Percentiles rank a stretch among this genome's conserved stretches.
Conservation (phyloP, 371 early-diverging fungal genomes). For the Mortierella sp. region DNA sequence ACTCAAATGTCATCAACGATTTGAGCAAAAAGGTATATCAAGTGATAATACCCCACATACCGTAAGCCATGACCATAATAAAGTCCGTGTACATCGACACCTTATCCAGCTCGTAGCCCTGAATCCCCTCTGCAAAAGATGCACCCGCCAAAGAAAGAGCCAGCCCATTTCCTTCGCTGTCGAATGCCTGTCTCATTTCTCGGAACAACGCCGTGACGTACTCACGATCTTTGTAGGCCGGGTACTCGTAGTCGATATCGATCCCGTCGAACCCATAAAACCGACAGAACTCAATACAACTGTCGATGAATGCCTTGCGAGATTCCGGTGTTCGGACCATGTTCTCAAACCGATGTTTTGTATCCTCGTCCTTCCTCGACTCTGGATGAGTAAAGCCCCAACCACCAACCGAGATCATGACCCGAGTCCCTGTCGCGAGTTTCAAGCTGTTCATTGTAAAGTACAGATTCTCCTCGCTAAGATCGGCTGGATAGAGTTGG, state of each 20-base stretch:
- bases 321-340: constrained; percentile 11
- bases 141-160: constrained; percentile 71
- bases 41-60: constrained; percentile 5
- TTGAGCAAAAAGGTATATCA: neutral
- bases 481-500: constrained; percentile 37
- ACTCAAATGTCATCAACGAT: neutral
- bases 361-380: neutral
- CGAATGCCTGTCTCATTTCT: constrained; percentile 72
- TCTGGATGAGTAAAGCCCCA: constrained; percentile 46
- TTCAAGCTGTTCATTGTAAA: constrained; percentile 32
- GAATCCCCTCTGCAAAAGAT: constrained; percentile 64
- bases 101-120: constrained; percentile 63
- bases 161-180: constrained; percentile 60
- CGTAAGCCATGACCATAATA: constrained; percentile 82
- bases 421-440: constrained; percentile 29
- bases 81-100: constrained; percentile 69
- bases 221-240: constrained; percentile 66
- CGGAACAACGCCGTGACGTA: constrained; percentile 61
- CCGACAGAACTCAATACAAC: constrained; percentile 36
- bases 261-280: constrained; percentile 46
- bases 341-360: constrained; percentile 20
- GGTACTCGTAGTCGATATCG: constrained; percentile 89
- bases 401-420: constrained; percentile 41
- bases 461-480: constrained; percentile 32
- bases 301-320: constrained; percentile 21